phyloP scores from a whole-genome alignment of 1,284 basidiomycete genomes.

The Ceratobasidium theobromae region DNA sequence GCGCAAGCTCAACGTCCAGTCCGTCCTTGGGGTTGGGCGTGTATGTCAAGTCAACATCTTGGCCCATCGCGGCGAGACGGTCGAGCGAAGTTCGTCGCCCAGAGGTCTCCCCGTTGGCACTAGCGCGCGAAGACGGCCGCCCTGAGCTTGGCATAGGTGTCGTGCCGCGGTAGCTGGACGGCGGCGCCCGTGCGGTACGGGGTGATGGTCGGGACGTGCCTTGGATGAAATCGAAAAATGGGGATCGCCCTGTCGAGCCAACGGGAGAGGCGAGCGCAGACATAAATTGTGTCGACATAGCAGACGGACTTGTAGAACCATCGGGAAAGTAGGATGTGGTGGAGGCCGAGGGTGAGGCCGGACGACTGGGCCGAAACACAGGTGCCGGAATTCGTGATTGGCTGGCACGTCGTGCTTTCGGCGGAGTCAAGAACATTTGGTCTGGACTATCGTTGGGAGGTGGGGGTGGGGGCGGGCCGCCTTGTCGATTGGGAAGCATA shows the following conservation, averaged over 20 bases:
- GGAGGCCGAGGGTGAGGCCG: conserved; percentile 31
- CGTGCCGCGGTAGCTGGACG: conserved; percentile 66
- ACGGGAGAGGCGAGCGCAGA: conserved; percentile 50
- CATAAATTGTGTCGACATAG: conserved; percentile 45
- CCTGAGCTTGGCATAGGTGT: conserved; percentile 49
- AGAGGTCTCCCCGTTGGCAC: conserved; percentile 35
- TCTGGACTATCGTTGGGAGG: neutral
- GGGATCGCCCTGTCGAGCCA: conserved; percentile 15
- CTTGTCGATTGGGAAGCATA: conserved; percentile 47
- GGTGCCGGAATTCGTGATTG: conserved; percentile 69
- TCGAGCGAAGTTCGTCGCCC: conserved; percentile 11
- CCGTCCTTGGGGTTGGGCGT: conserved; percentile 75
- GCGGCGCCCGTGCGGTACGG: conserved; percentile 48
- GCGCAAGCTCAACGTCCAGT: conserved; percentile 76
- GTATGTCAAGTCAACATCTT: conserved; percentile 56
- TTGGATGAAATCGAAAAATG: conserved; percentile 14
- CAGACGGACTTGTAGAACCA: conserved; percentile 30
- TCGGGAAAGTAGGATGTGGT: conserved; percentile 16
- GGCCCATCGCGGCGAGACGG: neutral
- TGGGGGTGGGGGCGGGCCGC: conserved; percentile 47
- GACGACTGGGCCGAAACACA: conserved; percentile 17
- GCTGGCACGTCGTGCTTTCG: conserved; percentile 68
- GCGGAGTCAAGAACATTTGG: conserved; percentile 7
- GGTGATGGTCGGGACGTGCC: conserved; percentile 8
- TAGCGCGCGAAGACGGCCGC: conserved; percentile 44